A percentile compares a stretch with the other conserved stretches of the same genome.
phyloP scores from a whole-genome alignment of 495 filamentous ascomycete genomes.

The Venustampulla echinocandica region DNA sequence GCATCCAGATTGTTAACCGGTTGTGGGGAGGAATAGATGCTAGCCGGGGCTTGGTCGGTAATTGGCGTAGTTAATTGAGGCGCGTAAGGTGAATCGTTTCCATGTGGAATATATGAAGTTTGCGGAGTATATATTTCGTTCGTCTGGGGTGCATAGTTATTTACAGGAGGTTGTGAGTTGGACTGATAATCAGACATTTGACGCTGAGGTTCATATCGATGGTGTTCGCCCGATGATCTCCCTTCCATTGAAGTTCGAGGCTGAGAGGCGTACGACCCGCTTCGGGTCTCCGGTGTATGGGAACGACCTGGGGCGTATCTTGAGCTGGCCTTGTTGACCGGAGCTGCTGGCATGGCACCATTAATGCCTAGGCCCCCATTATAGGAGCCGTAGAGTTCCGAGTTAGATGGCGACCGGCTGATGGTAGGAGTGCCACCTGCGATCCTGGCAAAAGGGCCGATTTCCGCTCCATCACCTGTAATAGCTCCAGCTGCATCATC shows the following conservation, averaged over 20 bases:
- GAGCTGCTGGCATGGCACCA: constrained; percentile 1
- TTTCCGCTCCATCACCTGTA: constrained; percentile 46
- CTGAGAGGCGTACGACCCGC: constrained; percentile 30
- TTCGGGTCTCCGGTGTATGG: constrained; percentile 22
- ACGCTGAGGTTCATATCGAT: constrained; percentile 31
- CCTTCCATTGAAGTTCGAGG: constrained; percentile 36
- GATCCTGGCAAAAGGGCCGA: constrained; percentile 74
- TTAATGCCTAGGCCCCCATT: constrained; percentile 14
- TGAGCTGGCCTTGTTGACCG: constrained; percentile 37
- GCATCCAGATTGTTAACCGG: constrained; percentile 6
- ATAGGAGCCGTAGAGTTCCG: constrained; percentile 64
- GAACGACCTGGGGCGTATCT: constrained; percentile 52
- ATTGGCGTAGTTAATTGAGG: constrained; percentile 10
- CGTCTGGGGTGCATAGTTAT: constrained; percentile 12
- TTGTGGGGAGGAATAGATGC: constrained; percentile 13
- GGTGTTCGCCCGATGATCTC: constrained; percentile 32
- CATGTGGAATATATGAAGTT: constrained; percentile 11
- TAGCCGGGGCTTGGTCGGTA: constrained; percentile 9
- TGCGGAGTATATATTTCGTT: constrained; percentile 12
- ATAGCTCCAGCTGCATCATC: constrained; percentile 49
- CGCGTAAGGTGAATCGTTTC: constrained; percentile 6
- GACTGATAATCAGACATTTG: constrained; percentile 35
- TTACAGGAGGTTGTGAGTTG: constrained; percentile 15
- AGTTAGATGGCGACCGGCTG: constrained; percentile 68
- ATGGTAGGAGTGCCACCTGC: constrained; percentile 70